Evolutionary conservation across 2,329 filamentous ascomycete species (phyloP).

Genomic region (Penicillium sp.): DNA sequence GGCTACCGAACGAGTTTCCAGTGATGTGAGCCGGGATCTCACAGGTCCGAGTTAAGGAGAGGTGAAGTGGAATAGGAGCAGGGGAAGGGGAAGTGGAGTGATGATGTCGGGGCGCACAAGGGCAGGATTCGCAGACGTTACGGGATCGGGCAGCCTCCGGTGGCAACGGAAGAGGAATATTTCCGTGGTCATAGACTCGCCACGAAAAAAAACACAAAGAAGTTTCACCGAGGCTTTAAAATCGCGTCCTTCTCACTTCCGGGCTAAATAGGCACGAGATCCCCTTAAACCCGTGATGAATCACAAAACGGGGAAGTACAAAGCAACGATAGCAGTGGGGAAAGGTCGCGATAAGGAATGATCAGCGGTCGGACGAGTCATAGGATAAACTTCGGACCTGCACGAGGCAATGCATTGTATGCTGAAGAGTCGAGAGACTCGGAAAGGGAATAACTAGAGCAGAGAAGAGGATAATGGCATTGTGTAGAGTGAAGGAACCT

Average conservation of each 20-base stretch:
- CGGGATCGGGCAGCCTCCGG: not conserved
- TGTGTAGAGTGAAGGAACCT: not conserved
- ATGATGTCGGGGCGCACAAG: not conserved
- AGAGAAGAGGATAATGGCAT: not conserved
- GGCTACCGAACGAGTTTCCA: not conserved
- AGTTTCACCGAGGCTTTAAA: not conserved
- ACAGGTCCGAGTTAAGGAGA: not conserved
- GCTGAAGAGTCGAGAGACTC: not conserved
- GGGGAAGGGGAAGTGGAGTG: not conserved
- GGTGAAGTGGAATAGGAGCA: not conserved
- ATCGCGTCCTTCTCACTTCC: too few relatives aligned
- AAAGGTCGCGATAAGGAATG: conserved; percentile 12
- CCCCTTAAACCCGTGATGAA: not conserved
- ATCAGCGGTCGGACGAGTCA: conserved; percentile 13
- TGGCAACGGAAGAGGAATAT: not conserved
- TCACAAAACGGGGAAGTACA: not conserved
- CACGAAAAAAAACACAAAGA: not conserved
- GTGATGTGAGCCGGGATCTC: not conserved
- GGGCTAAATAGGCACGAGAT: not conserved
- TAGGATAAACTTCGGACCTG: not conserved
- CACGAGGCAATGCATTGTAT: not conserved
- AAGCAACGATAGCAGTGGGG: conserved; percentile 1
- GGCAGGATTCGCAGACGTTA: not conserved
- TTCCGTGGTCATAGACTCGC: not conserved
- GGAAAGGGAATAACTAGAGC: too few relatives aligned